Conservation (phyloP, 129 eudicot species). For the Artemisia tridentata region DNA sequence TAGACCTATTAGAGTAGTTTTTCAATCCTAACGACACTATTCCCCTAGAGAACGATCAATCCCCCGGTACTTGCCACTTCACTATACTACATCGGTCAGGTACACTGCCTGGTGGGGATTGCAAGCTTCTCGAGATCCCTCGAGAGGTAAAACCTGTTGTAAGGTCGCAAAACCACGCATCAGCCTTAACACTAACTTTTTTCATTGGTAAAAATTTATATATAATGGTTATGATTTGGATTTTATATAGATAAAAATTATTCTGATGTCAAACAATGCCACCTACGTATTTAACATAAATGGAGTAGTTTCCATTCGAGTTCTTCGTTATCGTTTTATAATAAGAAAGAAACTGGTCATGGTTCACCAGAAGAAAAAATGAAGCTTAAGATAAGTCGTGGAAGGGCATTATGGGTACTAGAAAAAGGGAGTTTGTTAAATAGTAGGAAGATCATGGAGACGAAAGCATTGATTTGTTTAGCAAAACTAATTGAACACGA, state of each 20-base stretch:
- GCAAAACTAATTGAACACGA: conserved; percentile 63
- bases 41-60: no score
- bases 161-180: no score
- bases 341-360: conserved; percentile 42
- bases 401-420: conserved; percentile 52
- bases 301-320: conserved; percentile 24
- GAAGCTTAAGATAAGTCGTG: conserved; percentile 50
- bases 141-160: no score
- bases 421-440: conserved; percentile 55
- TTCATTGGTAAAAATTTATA: neutral
- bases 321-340: conserved; percentile 33
- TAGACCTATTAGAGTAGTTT: no score
- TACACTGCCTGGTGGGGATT: no score
- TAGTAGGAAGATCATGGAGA: conserved; percentile 66
- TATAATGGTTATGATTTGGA: neutral
- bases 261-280: neutral
- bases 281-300: conserved; percentile 16
- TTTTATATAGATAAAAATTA: neutral
- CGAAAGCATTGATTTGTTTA: conserved; percentile 63
- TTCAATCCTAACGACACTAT: no score
- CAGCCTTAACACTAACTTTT: neutral
- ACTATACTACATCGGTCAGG: no score
- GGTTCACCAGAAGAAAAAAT: conserved; percentile 57
- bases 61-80: no score
- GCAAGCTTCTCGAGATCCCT: no score